Percentiles rank a stretch among this genome's conserved stretches.
Evolutionary conservation across 257 asterid species (phyloP).

Genomic region (Solanum medicagineum): DNA sequence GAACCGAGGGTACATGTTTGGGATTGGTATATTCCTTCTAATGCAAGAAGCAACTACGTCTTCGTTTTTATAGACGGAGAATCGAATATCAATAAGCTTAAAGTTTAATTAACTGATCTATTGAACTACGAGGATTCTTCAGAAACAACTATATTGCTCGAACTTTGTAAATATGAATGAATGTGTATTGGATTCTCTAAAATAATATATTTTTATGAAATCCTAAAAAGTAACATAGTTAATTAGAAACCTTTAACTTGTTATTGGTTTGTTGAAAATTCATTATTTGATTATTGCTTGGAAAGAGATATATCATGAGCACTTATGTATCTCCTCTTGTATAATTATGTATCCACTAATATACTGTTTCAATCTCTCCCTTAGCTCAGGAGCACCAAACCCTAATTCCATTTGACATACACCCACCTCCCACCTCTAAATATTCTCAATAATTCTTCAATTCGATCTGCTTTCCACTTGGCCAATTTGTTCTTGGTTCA

Average conservation of each 20-base stretch:
- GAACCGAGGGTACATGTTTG: neutral
- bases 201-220: neutral
- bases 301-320: neutral
- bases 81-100: neutral
- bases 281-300: neutral
- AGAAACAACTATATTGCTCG: neutral
- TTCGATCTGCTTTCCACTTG: neutral
- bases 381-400: constrained; percentile 12
- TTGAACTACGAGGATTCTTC: neutral
- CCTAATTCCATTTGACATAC: neutral
- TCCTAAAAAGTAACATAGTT: neutral
- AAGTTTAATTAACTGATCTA: neutral
- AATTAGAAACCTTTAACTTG: neutral
- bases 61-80: neutral
- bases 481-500: neutral
- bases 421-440: neutral
- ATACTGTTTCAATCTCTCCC: constrained; percentile 7
- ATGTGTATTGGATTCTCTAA: neutral
- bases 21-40: too few species aligned
- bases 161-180: neutral
- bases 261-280: neutral
- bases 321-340: neutral
- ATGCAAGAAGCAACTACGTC: neutral
- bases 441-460: neutral
- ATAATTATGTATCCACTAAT: constrained; percentile 10